phyloP scores from a whole-genome alignment of 192 early-diverging fungal genomes.

The Coemansia sp. region DNA sequence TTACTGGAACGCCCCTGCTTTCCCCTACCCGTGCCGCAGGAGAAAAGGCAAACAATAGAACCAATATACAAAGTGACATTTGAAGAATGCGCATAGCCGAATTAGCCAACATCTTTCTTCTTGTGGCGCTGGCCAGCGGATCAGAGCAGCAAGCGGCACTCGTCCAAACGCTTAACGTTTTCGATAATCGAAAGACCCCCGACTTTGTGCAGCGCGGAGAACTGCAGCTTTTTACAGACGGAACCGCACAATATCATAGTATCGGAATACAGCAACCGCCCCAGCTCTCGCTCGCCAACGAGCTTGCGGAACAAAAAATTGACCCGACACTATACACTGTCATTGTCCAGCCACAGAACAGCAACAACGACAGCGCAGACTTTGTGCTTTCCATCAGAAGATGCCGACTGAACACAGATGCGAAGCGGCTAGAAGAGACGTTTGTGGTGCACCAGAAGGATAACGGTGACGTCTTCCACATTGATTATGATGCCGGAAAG shows the following conservation, averaged over 20 bases:
- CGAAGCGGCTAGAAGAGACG: slow-evolving; percentile 29
- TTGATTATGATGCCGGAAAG: slow-evolving; percentile 43
- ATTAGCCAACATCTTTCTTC: neutral
- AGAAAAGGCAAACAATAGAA: neutral
- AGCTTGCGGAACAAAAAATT: neutral
- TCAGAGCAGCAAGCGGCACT: neutral
- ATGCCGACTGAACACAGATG: slow-evolving; percentile 25
- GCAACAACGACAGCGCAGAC: slow-evolving; percentile 9
- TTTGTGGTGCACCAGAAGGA: slow-evolving; percentile 38
- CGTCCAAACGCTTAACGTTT: slow-evolving; percentile 35
- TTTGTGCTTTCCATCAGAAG: slow-evolving; percentile 20
- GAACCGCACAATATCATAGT: slow-evolving; percentile 31
- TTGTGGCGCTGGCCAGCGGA: slow-evolving; percentile 4
- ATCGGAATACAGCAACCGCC: slow-evolving; percentile 23
- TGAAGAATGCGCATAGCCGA: neutral
- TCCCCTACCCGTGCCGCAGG: neutral
- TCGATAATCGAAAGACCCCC: slow-evolving; percentile 18
- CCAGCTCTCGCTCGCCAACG: slow-evolving; percentile 1
- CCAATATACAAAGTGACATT: neutral
- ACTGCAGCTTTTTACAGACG: slow-evolving; percentile 25
- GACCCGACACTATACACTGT: slow-evolving; percentile 24
- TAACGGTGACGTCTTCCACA: slow-evolving; percentile 25
- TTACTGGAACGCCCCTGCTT: neutral
- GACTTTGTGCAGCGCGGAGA: slow-evolving; percentile 45
- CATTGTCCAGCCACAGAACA: slow-evolving; percentile 23